These are phyloP conservation scores for Alternaria dauci DNA, from an alignment of 2,329 filamentous ascomycete genomes.

Conservation along the genomic window DNA sequence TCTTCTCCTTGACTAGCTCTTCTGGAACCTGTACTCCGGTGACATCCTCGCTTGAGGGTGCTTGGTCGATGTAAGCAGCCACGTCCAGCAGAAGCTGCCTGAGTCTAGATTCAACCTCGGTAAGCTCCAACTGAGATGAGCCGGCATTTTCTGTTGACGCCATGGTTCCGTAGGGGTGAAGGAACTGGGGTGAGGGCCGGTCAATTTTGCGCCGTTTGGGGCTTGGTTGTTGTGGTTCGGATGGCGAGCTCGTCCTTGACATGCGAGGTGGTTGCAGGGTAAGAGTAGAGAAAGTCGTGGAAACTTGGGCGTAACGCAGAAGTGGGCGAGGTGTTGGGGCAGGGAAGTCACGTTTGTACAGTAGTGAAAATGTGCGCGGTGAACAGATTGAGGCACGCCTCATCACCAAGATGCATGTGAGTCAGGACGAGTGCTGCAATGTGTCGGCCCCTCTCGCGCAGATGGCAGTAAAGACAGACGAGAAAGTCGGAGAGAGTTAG, in stretches of 20 bases:
- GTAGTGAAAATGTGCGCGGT: constrained; percentile 35
- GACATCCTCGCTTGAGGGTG: constrained; percentile 35
- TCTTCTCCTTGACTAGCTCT: constrained; percentile 56
- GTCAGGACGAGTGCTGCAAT: constrained; percentile 16
- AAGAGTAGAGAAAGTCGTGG: constrained; percentile 6
- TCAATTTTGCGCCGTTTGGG: constrained; percentile 45
- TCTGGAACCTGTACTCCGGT: constrained; percentile 53
- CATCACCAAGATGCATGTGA: constrained; percentile 42
- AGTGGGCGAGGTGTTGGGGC: constrained; percentile 9
- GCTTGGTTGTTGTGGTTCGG: constrained; percentile 35
- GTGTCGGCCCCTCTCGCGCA: not conserved
- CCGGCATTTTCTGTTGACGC: constrained; percentile 21
- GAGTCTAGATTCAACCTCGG: constrained; percentile 73
- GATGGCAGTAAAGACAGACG: constrained; percentile 6
- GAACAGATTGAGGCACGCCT: constrained; percentile 42
- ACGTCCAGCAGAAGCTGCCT: constrained; percentile 82
- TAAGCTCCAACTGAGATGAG: constrained; percentile 64
- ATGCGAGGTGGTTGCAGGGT: constrained; percentile 36
- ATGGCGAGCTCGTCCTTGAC: constrained; percentile 34
- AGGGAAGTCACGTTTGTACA: constrained; percentile 30
- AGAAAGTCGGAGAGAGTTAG: not conserved
- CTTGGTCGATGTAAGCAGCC: constrained; percentile 70
- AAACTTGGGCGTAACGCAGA: not conserved
- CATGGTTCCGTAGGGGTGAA: constrained; percentile 44
- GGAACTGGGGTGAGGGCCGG: constrained; percentile 23